Evolutionary conservation across 805 yeast species (phyloP).

Genomic region (Saturnispora gosingensis): DNA sequence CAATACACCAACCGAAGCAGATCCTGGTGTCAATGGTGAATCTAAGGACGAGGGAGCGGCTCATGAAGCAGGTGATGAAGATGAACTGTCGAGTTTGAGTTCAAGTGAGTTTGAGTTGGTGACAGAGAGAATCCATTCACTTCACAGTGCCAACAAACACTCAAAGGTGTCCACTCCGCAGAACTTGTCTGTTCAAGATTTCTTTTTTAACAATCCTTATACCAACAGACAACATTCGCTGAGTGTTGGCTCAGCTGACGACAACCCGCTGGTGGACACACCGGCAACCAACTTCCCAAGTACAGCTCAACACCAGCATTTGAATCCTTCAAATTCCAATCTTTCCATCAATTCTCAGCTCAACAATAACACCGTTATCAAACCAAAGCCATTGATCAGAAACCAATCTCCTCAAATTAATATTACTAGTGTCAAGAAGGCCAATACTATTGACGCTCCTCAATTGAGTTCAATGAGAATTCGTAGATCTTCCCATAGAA

Average conservation of each 20-base stretch:
- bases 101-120: slow-evolving; percentile 3
- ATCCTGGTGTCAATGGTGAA: neutral
- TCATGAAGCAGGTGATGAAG: slow-evolving; percentile 12
- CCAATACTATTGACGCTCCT: slow-evolving; percentile 8
- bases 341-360: neutral
- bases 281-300: neutral
- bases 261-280: neutral
- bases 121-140: slow-evolving; percentile 1
- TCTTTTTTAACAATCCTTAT: slow-evolving; percentile 34
- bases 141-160: neutral
- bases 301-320: neutral
- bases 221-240: slow-evolving; percentile 11
- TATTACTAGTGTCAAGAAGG: slow-evolving; percentile 5
- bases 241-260: slow-evolving; percentile 12
- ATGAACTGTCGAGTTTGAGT: slow-evolving; percentile 6
- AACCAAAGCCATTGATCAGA: slow-evolving; percentile 18
- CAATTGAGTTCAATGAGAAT: slow-evolving; percentile 15
- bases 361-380: slow-evolving; percentile 14
- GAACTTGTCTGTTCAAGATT: slow-evolving; percentile 42
- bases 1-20: neutral
- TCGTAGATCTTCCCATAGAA: slow-evolving; percentile 8
- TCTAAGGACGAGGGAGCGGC: neutral
- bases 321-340: neutral
- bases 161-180: slow-evolving; percentile 8
- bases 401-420: slow-evolving; percentile 8